These are phyloP conservation scores for Lycium ferocissimum DNA, from an alignment of 257 asterid species.

Conservation along the genomic window DNA sequence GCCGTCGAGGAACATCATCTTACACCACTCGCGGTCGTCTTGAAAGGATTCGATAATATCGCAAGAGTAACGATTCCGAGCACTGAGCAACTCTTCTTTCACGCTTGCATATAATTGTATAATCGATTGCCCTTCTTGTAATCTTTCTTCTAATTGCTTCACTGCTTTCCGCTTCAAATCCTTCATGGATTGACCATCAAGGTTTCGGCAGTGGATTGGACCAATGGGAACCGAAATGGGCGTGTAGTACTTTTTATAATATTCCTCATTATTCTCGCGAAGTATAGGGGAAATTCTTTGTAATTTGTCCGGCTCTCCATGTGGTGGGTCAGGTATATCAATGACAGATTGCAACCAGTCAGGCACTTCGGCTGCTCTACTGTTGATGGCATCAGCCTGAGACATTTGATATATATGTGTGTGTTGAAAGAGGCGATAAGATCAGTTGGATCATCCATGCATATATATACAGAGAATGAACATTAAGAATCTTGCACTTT, in stretches of 20 bases:
- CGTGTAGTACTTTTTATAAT: background rate
- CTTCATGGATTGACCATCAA: background rate
- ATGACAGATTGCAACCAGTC: background rate
- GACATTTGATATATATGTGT: background rate
- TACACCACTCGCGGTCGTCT: no score
- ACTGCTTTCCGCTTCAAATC: background rate
- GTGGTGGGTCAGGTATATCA: background rate
- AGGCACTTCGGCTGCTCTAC: background rate
- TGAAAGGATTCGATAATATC: no score
- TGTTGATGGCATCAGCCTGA: background rate
- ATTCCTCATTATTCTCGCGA: background rate
- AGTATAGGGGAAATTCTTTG: background rate
- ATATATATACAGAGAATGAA: background rate
- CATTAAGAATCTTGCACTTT: no score
- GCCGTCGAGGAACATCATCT: no score
- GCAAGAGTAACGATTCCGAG: background rate
- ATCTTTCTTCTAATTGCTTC: background rate
- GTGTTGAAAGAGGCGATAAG: background rate
- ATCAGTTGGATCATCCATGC: background rate
- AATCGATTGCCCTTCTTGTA: background rate
- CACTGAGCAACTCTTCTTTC: background rate
- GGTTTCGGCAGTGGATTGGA: background rate
- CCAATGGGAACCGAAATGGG: background rate
- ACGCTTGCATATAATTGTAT: background rate
- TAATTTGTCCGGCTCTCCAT: background rate